phyloP scores from a whole-genome alignment of 202 grass and related monocot genomes.

The Brachypodium distachyon region DNA sequence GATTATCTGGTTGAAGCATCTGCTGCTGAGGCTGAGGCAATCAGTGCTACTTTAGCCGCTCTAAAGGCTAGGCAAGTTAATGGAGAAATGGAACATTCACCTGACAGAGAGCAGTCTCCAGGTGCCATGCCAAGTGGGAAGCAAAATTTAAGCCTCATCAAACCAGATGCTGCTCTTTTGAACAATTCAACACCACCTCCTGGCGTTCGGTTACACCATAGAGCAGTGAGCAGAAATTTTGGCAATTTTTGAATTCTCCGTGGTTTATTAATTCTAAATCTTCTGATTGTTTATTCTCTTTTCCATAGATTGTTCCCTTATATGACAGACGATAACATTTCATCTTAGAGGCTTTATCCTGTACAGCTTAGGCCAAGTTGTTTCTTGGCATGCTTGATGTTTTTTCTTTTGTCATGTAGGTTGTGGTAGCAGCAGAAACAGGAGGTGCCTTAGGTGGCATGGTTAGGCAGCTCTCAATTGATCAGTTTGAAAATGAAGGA shows the following conservation, averaged over 20 bases:
- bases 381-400: conserved; percentile 1
- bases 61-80: conserved; percentile 89
- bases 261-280: neutral
- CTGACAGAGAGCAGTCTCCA: conserved; percentile 47
- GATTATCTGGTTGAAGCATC: conserved; percentile 98
- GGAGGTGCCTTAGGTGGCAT: conserved; percentile 93
- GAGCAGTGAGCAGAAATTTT: conserved; percentile 70
- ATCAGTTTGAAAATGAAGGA: conserved; percentile 99
- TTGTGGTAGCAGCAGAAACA: conserved; percentile 92
- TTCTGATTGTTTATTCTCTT: neutral
- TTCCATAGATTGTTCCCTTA: neutral
- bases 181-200: conserved; percentile 53
- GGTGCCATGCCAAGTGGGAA: conserved; percentile 43
- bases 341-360: neutral
- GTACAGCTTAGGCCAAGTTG: neutral
- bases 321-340: neutral
- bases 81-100: conserved; percentile 56
- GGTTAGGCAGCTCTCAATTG: conserved; percentile 98
- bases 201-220: conserved; percentile 93
- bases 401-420: conserved; percentile 40
- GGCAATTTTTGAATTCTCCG: conserved; percentile 4
- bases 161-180: conserved; percentile 45
- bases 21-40: conserved; percentile 95
- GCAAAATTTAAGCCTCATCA: conserved; percentile 54
- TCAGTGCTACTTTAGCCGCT: conserved; percentile 94